A percentile compares a stretch with the other conserved stretches of the same genome.
Conservation (phyloP, 345 rosid species). For the Sapria himalayana region DNA sequence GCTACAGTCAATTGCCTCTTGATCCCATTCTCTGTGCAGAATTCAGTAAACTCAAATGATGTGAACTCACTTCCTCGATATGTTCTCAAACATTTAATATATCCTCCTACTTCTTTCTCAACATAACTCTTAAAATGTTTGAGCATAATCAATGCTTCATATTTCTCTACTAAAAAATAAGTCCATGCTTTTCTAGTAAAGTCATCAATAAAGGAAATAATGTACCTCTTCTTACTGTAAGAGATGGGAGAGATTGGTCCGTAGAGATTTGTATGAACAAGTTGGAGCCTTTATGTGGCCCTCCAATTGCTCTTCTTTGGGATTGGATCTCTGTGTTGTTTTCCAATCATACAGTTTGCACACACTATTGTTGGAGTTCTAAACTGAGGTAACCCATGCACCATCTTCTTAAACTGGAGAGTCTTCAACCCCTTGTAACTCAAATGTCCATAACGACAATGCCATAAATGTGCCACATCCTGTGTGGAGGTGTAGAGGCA, state of each 20-base stretch:
- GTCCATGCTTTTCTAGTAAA: background rate
- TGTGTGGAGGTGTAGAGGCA: background rate
- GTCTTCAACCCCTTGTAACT: background rate
- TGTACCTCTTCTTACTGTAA: background rate
- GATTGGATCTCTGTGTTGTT: constrained; percentile 1
- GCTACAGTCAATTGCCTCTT: background rate
- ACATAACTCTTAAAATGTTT: background rate
- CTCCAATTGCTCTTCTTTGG: background rate
- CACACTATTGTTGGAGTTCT: background rate
- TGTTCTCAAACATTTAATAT: background rate
- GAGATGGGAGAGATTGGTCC: constrained; percentile 1
- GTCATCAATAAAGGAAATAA: background rate
- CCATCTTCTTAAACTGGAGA: constrained; percentile 3
- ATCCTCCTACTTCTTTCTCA: no score
- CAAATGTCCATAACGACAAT: background rate
- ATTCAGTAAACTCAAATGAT: background rate
- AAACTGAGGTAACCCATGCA: background rate
- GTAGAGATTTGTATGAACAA: background rate
- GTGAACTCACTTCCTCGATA: background rate
- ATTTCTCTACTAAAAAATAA: background rate
- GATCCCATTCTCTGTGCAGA: no score
- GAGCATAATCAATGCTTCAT: background rate
- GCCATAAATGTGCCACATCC: background rate
- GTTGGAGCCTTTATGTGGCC: background rate
- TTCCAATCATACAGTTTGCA: constrained; percentile 1